Percentiles rank a stretch among this genome's conserved stretches.
Conservation (phyloP, 371 early-diverging fungal species). For the Mortierella sp. region DNA sequence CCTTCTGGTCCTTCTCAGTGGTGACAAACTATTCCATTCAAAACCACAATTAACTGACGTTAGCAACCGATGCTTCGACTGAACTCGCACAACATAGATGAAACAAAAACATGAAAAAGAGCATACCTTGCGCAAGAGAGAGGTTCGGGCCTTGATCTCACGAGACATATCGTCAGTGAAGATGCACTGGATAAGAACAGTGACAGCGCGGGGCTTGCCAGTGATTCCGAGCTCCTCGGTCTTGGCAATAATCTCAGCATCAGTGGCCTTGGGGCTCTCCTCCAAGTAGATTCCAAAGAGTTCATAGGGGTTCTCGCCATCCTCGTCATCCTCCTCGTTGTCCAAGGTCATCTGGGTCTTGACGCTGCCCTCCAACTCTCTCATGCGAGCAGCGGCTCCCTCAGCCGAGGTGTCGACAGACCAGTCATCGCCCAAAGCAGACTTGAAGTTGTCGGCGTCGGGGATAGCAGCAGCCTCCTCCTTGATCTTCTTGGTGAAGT, state of each 20-base stretch:
- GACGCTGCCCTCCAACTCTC: conserved; percentile 69
- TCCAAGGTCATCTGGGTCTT: conserved; percentile 65
- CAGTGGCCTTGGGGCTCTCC: conserved; percentile 64
- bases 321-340: conserved; percentile 74
- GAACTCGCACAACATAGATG: background rate
- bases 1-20: conserved; percentile 90
- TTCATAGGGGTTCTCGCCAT: conserved; percentile 80
- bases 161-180: conserved; percentile 75
- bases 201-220: conserved; percentile 81
- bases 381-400: conserved; percentile 85
- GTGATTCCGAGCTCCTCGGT: conserved; percentile 83
- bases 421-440: conserved; percentile 88
- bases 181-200: conserved; percentile 82
- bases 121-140: conserved; percentile 69
- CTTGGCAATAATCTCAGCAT: conserved; percentile 82
- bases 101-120: background rate
- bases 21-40: conserved; percentile 67
- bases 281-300: conserved; percentile 78
- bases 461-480: conserved; percentile 77
- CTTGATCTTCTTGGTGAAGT: conserved; percentile 79
- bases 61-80: background rate
- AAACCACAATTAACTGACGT: background rate
- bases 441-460: conserved; percentile 65
- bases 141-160: conserved; percentile 74
- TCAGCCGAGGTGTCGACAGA: conserved; percentile 85